Evolutionary conservation across 2,329 filamentous ascomycete genomes (phyloP).

Genomic region (Fusarium hostae): DNA sequence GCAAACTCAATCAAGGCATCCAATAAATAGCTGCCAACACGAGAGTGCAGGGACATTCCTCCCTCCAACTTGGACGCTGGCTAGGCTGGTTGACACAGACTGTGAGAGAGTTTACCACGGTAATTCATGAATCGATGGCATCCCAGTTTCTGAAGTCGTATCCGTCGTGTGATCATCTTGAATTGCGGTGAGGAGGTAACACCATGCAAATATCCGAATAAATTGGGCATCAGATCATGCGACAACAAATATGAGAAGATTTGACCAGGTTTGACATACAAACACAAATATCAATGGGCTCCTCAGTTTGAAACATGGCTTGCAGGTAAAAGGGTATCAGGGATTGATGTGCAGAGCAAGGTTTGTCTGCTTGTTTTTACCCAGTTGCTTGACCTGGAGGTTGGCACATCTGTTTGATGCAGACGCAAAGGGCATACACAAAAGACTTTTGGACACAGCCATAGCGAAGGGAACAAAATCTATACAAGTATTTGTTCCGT

Average conservation of each 20-base stretch:
- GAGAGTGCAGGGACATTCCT: background rate
- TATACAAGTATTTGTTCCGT: background rate
- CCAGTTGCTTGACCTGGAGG: background rate
- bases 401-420: background rate
- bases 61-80: background rate
- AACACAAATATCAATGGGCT: background rate
- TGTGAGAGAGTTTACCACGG: background rate
- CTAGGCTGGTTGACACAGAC: background rate
- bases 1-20: background rate
- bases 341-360: background rate
- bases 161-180: background rate
- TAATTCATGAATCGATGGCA: background rate
- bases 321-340: background rate
- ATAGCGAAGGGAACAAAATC: background rate
- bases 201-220: background rate
- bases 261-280: background rate
- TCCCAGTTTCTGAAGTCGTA: background rate
- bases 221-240: background rate
- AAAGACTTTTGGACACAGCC: background rate
- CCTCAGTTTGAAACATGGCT: background rate
- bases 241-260: background rate
- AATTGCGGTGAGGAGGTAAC: background rate
- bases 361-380: background rate
- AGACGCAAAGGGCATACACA: background rate
- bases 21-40: background rate